Evolutionary conservation across 1,284 basidiomycete species (phyloP).

Genomic region (Apiotrichum sp.): DNA sequence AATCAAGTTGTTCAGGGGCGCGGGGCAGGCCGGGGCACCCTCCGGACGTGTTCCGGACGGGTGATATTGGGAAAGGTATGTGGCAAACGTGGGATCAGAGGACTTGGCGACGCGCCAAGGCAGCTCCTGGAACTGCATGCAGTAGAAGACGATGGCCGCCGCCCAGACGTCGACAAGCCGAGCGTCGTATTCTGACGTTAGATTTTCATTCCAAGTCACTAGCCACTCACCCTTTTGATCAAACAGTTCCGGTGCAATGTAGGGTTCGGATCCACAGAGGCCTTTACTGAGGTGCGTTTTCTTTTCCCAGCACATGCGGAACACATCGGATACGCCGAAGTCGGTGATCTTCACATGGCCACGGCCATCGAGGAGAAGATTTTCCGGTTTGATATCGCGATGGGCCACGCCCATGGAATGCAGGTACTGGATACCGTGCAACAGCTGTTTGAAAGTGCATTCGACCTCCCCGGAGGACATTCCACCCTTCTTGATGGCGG

Average conservation of each 20-base stretch:
- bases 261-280: constrained; percentile 93
- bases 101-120: constrained; percentile 93
- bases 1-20: constrained; percentile 70
- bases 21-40: constrained; percentile 26
- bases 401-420: constrained; percentile 87
- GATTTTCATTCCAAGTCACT: neutral
- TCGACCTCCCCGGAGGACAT: constrained; percentile 94
- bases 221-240: constrained; percentile 77
- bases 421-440: constrained; percentile 68
- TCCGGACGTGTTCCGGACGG: constrained; percentile 24
- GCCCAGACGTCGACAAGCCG: constrained; percentile 98
- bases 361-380: constrained; percentile 84
- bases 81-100: constrained; percentile 73
- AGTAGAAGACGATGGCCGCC: constrained; percentile 94
- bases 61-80: constrained; percentile 66
- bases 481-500: constrained; percentile 93
- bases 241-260: constrained; percentile 98
- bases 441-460: constrained; percentile 95
- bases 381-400: constrained; percentile 97
- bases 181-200: constrained; percentile 79
- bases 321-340: constrained; percentile 97
- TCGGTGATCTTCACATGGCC: constrained; percentile 99
- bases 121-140: constrained; percentile 92
- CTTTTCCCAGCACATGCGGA: constrained; percentile 95
- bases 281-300: constrained; percentile 96